These are phyloP conservation scores for Apiospora sp. DNA, from an alignment of 2,329 filamentous ascomycete genomes.

Conservation along the genomic window DNA sequence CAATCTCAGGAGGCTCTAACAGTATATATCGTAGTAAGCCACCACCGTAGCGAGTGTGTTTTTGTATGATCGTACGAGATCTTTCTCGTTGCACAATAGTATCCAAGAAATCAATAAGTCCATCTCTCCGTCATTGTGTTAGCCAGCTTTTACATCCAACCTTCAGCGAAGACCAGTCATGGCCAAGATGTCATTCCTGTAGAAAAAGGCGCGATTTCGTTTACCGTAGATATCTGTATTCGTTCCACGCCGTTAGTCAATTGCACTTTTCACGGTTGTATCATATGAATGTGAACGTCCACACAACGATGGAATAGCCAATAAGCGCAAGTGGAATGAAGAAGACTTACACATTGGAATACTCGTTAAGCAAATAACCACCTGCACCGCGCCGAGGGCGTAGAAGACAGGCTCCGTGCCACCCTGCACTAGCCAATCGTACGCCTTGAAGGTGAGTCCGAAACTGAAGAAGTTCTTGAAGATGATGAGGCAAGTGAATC, in stretches of 20 bases:
- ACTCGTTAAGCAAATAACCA: conserved; percentile 76
- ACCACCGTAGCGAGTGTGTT: conserved; percentile 5
- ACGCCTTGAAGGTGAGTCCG: conserved; percentile 82
- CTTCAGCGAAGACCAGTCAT: conserved; percentile 41
- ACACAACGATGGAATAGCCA: too few species aligned
- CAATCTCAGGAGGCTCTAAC: not conserved
- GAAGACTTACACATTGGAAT: conserved; percentile 78
- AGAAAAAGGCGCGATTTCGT: conserved; percentile 76
- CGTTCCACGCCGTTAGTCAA: not conserved
- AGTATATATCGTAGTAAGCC: not conserved
- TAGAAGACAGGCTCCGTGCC: conserved; percentile 72
- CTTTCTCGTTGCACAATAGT: not conserved
- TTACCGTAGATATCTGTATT: conserved; percentile 80
- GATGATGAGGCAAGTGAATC: conserved; percentile 87
- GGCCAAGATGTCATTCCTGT: conserved; percentile 75
- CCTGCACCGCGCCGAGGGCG: conserved; percentile 77
- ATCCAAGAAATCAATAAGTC: not conserved
- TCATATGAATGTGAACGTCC: too few species aligned
- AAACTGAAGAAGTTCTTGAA: conserved; percentile 98
- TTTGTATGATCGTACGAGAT: not conserved
- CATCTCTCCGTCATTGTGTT: not conserved
- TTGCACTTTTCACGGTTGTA: too few species aligned
- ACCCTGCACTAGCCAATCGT: conserved; percentile 77
- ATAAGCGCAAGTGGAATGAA: conserved; percentile 21
- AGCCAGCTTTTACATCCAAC: not conserved